Evolutionary conservation across 129 eudicot genomes (phyloP).

Genomic region (Apium graveolens): DNA sequence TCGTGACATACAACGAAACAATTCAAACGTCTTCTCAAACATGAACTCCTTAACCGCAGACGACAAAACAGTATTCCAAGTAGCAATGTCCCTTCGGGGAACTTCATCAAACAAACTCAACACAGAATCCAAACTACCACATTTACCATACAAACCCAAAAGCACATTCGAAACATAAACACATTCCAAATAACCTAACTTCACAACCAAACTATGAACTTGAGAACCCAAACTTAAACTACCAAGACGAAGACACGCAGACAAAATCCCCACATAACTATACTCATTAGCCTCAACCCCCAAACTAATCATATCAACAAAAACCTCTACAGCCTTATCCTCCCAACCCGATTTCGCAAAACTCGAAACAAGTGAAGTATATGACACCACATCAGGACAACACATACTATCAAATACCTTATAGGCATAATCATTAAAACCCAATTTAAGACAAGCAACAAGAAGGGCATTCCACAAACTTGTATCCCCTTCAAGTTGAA

Average conservation of each 20-base stretch:
- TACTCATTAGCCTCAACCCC: constrained; percentile 69
- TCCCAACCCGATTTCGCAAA: constrained; percentile 49
- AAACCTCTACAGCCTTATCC: constrained; percentile 41
- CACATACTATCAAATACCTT: constrained; percentile 38
- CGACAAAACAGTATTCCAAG: constrained; percentile 81
- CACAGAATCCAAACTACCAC: constrained; percentile 49
- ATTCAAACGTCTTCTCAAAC: constrained; percentile 47
- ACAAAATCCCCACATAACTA: constrained; percentile 65
- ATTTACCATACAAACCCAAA: constrained; percentile 62
- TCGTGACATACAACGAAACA: constrained; percentile 39
- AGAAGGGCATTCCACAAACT: constrained; percentile 51
- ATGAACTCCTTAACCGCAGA: constrained; percentile 35
- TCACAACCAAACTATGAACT: constrained; percentile 49
- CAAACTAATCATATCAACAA: constrained; percentile 53
- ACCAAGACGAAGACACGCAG: constrained; percentile 61
- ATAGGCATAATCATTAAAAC: constrained; percentile 36
- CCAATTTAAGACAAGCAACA: constrained; percentile 49
- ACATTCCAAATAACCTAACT: constrained; percentile 38
- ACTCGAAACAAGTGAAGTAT: constrained; percentile 53
- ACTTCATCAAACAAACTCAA: constrained; percentile 56
- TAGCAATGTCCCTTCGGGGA: constrained; percentile 47
- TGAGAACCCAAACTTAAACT: constrained; percentile 54
- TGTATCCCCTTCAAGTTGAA: constrained; percentile 19
- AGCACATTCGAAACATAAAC: constrained; percentile 59
- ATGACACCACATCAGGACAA: constrained; percentile 60